Conservation (phyloP, 768 basidiomycete species). For the Suillus discolor region DNA sequence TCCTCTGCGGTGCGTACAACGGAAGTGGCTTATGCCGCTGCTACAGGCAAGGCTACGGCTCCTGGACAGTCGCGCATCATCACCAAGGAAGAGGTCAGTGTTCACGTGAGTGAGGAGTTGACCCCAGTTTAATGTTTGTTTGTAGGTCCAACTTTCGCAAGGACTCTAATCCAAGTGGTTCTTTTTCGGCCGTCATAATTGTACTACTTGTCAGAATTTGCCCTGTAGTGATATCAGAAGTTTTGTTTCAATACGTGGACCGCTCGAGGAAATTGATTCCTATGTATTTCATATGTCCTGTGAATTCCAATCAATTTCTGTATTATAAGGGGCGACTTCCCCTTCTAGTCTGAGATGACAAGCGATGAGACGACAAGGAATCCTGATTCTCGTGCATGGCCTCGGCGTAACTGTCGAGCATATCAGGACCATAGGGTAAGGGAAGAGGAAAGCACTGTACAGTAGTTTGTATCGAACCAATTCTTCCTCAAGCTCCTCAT, state of each 20-base stretch:
- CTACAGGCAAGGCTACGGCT: slow-evolving; percentile 62
- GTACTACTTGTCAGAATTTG: neutral
- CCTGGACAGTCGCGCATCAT: slow-evolving; percentile 83
- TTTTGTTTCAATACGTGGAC: neutral
- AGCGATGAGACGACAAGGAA: slow-evolving; percentile 65
- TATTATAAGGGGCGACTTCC: slow-evolving; percentile 22
- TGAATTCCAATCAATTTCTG: neutral
- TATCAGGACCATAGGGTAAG: slow-evolving; percentile 1
- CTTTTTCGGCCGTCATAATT: no score
- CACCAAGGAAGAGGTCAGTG: slow-evolving; percentile 66
- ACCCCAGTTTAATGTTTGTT: neutral
- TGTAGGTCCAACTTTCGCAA: slow-evolving; percentile 48
- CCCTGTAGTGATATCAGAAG: neutral
- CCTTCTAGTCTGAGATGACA: slow-evolving; percentile 38
- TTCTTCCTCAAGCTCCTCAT: slow-evolving; percentile 93
- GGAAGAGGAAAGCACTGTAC: slow-evolving; percentile 36
- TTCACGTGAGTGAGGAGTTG: neutral
- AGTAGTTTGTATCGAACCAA: slow-evolving; percentile 93
- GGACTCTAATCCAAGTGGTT: slow-evolving; percentile 26
- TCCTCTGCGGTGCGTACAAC: slow-evolving; percentile 57
- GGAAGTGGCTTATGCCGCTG: slow-evolving; percentile 59
- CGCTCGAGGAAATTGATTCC: no score
- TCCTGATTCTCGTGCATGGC: slow-evolving; percentile 79
- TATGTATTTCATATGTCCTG: neutral
- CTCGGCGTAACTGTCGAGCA: slow-evolving; percentile 56